These are phyloP conservation scores for Ogataea chonburiensis DNA, from an alignment of 805 yeast species.

Conservation along the genomic window DNA sequence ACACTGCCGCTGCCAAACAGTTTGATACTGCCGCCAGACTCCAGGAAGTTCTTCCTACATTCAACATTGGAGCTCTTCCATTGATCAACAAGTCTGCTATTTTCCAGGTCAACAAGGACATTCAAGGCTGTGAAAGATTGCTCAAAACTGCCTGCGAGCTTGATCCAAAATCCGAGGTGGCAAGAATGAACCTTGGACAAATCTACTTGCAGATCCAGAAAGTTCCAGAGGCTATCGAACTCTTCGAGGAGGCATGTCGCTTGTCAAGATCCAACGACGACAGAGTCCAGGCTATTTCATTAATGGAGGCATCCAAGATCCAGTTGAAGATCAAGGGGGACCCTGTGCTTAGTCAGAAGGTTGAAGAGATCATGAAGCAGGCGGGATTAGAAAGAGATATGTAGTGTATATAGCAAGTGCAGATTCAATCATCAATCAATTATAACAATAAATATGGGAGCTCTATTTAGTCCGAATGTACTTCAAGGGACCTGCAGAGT, in stretches of 20 bases:
- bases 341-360: slow-evolving; percentile 60
- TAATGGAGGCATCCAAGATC: slow-evolving; percentile 89
- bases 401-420: slow-evolving; percentile 9
- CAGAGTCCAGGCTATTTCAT: slow-evolving; percentile 84
- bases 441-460: background rate
- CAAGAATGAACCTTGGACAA: slow-evolving; percentile 89
- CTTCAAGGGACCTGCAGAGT: slow-evolving; percentile 68
- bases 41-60: slow-evolving; percentile 66
- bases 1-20: slow-evolving; percentile 70
- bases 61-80: slow-evolving; percentile 85
- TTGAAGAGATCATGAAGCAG: slow-evolving; percentile 55
- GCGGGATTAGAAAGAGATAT: slow-evolving; percentile 24
- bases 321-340: slow-evolving; percentile 77
- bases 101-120: slow-evolving; percentile 53
- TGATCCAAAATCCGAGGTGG: slow-evolving; percentile 89
- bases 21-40: slow-evolving; percentile 84
- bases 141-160: slow-evolving; percentile 73
- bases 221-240: slow-evolving; percentile 73
- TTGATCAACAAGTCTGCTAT: slow-evolving; percentile 85
- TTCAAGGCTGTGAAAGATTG: slow-evolving; percentile 59
- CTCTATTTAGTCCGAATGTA: slow-evolving; percentile 71
- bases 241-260: slow-evolving; percentile 79
- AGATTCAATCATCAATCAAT: slow-evolving; percentile 1
- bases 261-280: slow-evolving; percentile 84
- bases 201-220: slow-evolving; percentile 79